These are phyloP conservation scores for Omphalea diandra DNA, from an alignment of 441 rosid genomes.

Conservation along the genomic window DNA sequence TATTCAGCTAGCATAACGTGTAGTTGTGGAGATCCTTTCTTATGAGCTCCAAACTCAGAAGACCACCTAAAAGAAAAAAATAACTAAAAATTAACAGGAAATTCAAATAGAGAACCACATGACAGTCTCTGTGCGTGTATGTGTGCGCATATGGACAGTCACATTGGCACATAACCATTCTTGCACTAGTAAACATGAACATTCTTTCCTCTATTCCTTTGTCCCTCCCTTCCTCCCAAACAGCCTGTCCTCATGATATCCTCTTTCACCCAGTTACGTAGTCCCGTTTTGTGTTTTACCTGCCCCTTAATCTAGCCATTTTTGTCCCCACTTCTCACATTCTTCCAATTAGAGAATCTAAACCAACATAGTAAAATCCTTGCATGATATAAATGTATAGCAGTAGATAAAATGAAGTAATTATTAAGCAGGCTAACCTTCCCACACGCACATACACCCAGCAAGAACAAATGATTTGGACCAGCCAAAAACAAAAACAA, in stretches of 20 bases:
- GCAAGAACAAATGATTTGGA: neutral
- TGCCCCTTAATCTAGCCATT: neutral
- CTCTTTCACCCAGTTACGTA: neutral
- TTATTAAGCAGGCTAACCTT: neutral
- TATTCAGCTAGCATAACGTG: constrained; percentile 90
- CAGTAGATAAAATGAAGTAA: neutral
- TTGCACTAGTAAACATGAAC: neutral
- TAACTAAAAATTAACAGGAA: neutral
- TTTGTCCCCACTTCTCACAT: constrained; percentile 9
- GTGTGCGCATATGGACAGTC: neutral
- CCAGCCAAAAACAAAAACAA: neutral
- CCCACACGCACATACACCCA: too few species aligned
- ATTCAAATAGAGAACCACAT: neutral
- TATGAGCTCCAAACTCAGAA: constrained; percentile 68
- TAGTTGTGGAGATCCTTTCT: constrained; percentile 65
- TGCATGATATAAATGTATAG: neutral
- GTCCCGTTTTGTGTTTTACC: neutral
- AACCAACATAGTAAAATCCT: neutral
- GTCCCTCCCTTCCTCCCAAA: neutral
- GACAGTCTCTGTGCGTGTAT: neutral
- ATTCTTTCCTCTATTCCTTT: constrained; percentile 9
- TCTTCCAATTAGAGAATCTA: constrained; percentile 8
- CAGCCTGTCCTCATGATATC: neutral
- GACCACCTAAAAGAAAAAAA: constrained; percentile 72
- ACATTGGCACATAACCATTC: neutral